Percentiles rank a stretch among this genome's conserved stretches.
Conservation (phyloP, 1,284 basidiomycete species). For the Trametes hirsuta region DNA sequence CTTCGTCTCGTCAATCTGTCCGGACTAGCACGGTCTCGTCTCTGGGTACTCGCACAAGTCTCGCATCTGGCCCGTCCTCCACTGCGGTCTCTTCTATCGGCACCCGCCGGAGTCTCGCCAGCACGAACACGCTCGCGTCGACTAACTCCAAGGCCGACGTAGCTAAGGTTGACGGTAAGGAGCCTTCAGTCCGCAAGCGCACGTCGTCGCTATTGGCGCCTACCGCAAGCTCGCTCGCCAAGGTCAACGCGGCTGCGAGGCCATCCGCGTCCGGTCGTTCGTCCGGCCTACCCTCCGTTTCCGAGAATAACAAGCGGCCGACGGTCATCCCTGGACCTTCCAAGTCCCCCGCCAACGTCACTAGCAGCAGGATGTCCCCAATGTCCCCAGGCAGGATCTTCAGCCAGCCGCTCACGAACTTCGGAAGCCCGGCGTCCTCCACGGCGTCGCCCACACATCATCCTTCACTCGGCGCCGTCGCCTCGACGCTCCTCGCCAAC, state of each 20-base stretch:
- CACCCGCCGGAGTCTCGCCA: conserved; percentile 28
- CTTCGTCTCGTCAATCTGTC: conserved; percentile 29
- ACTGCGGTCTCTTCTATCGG: conserved; percentile 45
- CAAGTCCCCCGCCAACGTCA: conserved; percentile 27
- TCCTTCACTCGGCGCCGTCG: conserved; percentile 38
- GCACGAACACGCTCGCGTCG: conserved; percentile 21
- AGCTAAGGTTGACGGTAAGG: conserved; percentile 5
- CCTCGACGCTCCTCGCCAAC: conserved; percentile 29
- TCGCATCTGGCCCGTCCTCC: conserved; percentile 18
- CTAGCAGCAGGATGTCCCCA: conserved; percentile 41
- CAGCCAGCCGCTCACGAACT: conserved; percentile 48
- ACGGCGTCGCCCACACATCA: conserved; percentile 40
- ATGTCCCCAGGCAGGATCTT: conserved; percentile 49
- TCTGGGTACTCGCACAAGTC: conserved; percentile 38
- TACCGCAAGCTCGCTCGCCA: conserved; percentile 78
- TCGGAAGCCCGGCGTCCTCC: conserved; percentile 36
- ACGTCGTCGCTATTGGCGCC: conserved; percentile 68
- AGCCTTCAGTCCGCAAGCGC: conserved; percentile 27
- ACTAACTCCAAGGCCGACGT: conserved; percentile 16
- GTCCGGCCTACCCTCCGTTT: conserved; percentile 21
- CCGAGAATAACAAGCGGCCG: conserved; percentile 17
- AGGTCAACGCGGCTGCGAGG: conserved; percentile 36
- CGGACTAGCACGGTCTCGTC: conserved; percentile 41
- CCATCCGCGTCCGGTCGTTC: conserved; percentile 17
- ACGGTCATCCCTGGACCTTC: conserved; percentile 13